A percentile compares a stretch with the other conserved stretches of the same genome.
phyloP scores from a whole-genome alignment of 768 basidiomycete species.

The Lactarius hatsudake region DNA sequence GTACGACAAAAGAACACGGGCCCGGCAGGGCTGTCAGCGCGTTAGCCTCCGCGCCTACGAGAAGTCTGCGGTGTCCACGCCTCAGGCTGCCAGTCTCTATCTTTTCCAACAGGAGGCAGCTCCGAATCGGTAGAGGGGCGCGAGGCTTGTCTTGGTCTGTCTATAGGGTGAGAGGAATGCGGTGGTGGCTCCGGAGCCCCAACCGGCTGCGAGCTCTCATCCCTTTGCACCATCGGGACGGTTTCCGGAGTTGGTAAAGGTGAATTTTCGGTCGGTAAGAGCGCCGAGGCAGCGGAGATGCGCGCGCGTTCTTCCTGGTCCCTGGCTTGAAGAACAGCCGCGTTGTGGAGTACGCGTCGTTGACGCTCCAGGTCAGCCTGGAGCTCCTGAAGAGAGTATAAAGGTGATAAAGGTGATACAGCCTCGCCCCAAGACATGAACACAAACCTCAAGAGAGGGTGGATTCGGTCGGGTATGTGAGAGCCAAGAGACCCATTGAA shows the following conservation, averaged over 20 bases:
- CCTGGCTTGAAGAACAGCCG: conserved; percentile 21
- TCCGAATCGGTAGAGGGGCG: neutral
- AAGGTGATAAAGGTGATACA: neutral
- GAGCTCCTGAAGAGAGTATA: neutral
- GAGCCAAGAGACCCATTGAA: conserved; percentile 28
- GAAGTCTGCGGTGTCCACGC: conserved; percentile 19
- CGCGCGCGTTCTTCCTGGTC: conserved; percentile 24
- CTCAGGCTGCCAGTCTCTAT: conserved; percentile 27
- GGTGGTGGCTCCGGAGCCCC: neutral
- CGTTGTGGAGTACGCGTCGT: conserved; percentile 19
- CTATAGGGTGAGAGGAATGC: neutral
- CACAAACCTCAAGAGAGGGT: conserved; percentile 22
- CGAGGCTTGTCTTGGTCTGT: neutral
- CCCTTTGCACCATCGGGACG: neutral
- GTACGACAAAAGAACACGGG: neutral
- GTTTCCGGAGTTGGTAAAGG: neutral
- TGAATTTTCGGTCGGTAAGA: neutral
- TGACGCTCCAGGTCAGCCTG: neutral
- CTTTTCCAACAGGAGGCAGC: conserved; percentile 7
- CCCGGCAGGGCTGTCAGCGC: neutral
- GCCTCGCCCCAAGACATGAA: neutral
- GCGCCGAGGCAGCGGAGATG: neutral
- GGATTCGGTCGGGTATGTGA: conserved; percentile 22
- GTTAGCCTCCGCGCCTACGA: conserved; percentile 6
- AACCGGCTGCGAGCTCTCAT: neutral